A percentile compares a stretch with the other conserved stretches of the same genome.
These are phyloP conservation scores for Pestalotiopsis sp. DNA, from an alignment of 2,329 filamentous ascomycete species.

Conservation along the genomic window DNA sequence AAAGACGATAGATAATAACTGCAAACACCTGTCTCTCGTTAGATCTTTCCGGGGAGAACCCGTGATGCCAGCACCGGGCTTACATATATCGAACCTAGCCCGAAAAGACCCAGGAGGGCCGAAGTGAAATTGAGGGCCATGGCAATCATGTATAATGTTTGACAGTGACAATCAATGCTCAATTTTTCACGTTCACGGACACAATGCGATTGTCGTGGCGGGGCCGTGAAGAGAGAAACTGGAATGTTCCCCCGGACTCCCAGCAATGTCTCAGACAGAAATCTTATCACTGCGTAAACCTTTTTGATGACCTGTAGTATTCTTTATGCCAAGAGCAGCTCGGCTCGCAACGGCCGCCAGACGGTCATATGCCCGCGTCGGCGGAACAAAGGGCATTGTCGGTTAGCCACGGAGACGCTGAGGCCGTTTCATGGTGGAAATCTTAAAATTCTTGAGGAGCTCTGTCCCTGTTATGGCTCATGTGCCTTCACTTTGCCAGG, in stretches of 20 bases:
- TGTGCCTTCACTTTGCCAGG: background rate
- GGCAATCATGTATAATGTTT: background rate
- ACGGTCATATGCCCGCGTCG: background rate
- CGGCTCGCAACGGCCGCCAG: background rate
- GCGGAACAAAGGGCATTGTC: background rate
- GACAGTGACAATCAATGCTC: background rate
- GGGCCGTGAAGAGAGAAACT: background rate
- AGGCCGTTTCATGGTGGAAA: background rate
- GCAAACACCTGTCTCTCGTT: conserved; percentile 22
- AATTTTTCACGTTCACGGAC: background rate
- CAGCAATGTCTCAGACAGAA: background rate
- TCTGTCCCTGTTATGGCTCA: background rate
- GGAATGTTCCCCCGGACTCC: background rate
- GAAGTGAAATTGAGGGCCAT: background rate
- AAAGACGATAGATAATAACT: conserved; percentile 57
- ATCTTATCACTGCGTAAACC: background rate
- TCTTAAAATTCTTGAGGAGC: background rate
- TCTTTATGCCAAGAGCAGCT: background rate
- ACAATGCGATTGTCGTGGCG: background rate
- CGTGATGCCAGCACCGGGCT: background rate
- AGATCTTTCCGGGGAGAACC: background rate
- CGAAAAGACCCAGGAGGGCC: background rate
- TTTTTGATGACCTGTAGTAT: background rate
- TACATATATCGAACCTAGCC: background rate
- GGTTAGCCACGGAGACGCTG: background rate